Evolutionary conservation across 305 asterid species (phyloP).

Genomic region (Fraxinus dipetala): DNA sequence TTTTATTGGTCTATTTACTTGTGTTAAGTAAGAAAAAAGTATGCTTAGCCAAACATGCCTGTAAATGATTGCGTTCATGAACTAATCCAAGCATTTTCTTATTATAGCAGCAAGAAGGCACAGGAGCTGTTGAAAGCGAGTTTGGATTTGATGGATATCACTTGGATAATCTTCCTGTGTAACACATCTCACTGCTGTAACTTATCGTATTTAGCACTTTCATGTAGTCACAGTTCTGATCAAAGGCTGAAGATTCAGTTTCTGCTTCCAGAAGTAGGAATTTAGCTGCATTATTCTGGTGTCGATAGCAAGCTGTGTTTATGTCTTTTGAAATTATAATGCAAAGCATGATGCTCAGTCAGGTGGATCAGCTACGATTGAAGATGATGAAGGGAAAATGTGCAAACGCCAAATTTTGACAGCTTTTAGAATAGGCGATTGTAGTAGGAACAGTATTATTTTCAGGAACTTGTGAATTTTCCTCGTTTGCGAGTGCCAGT

Average conservation of each 20-base stretch:
- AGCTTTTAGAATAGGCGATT: slow-evolving; percentile 27
- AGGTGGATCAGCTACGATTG: slow-evolving; percentile 19
- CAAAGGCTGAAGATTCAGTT: slow-evolving; percentile 19
- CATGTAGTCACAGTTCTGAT: slow-evolving; percentile 34
- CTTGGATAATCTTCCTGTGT: slow-evolving; percentile 62
- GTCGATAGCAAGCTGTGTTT: slow-evolving; percentile 26
- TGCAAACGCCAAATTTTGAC: slow-evolving; percentile 31
- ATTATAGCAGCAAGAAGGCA: slow-evolving; percentile 47
- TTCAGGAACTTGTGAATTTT: neutral
- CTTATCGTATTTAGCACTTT: slow-evolving; percentile 20
- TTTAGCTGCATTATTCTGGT: slow-evolving; percentile 16
- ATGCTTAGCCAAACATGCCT: neutral
- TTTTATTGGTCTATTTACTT: too few species aligned
- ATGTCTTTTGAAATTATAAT: slow-evolving; percentile 6
- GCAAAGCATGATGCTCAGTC: neutral
- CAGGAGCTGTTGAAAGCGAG: slow-evolving; percentile 47
- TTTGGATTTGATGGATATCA: slow-evolving; percentile 61
- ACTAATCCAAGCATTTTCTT: neutral
- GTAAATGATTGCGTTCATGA: neutral
- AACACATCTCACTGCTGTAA: slow-evolving; percentile 7
- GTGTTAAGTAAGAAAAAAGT: neutral
- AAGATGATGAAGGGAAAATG: slow-evolving; percentile 28
- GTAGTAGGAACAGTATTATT: slow-evolving; percentile 11
- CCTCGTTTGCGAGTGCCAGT: slow-evolving; percentile 1
- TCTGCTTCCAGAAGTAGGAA: slow-evolving; percentile 15